Evolutionary conservation across 2,329 filamentous ascomycete genomes (phyloP).

Genomic region (Fusarium protoensiforme): DNA sequence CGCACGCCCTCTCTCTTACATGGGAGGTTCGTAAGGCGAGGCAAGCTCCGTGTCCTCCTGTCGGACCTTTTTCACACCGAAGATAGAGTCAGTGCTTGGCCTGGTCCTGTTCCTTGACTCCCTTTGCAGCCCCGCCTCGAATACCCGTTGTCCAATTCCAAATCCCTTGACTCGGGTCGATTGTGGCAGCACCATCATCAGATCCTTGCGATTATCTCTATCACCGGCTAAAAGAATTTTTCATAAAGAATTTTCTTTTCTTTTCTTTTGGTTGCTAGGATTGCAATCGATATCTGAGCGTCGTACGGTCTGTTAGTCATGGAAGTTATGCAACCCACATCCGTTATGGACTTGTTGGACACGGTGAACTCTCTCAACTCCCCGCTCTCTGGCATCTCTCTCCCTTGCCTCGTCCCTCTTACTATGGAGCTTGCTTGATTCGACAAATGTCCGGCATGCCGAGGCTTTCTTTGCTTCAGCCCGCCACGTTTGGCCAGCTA

Average conservation of each 20-base stretch:
- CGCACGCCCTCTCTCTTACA: constrained; percentile 8
- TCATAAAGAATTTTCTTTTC: not conserved
- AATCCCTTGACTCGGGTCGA: constrained; percentile 3
- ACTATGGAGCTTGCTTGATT: not conserved
- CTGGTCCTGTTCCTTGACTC: not conserved
- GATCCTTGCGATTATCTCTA: constrained; percentile 6
- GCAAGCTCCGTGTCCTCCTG: not conserved
- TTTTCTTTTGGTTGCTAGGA: not conserved
- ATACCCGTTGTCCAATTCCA: constrained; percentile 14
- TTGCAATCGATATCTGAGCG: not conserved
- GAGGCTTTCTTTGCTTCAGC: not conserved
- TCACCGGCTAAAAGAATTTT: constrained; percentile 4
- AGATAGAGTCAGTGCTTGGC: not conserved
- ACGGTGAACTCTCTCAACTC: not conserved
- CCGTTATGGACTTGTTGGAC: not conserved
- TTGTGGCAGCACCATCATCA: constrained; percentile 24
- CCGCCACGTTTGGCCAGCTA: not conserved
- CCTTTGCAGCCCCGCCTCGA: constrained; percentile 16
- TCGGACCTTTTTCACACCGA: not conserved
- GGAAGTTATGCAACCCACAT: not conserved
- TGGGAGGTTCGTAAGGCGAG: not conserved
- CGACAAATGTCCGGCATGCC: not conserved
- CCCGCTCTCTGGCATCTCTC: not conserved
- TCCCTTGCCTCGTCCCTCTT: not conserved
- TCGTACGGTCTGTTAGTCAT: constrained; percentile 1